Percentiles rank a stretch among this genome's conserved stretches.
phyloP scores from a whole-genome alignment of 2,329 filamentous ascomycete species.

The Septoria petroselini region DNA sequence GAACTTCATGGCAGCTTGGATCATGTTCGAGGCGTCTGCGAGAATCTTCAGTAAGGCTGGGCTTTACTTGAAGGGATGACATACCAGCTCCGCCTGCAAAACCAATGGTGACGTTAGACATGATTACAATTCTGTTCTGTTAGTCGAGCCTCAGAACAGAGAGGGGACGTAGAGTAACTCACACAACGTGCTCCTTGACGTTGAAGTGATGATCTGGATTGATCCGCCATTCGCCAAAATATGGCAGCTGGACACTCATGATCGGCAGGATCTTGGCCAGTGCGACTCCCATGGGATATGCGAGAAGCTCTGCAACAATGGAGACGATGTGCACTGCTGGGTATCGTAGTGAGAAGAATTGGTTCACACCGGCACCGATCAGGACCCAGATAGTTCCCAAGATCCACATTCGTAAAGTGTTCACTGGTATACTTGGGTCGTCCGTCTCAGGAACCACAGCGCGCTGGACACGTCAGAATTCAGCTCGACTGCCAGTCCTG shows the following conservation, averaged over 20 bases:
- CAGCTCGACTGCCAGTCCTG: neutral
- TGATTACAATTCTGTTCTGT: constrained; percentile 34
- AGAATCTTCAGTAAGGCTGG: too few species aligned
- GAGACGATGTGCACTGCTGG: constrained; percentile 86
- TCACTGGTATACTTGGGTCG: constrained; percentile 60
- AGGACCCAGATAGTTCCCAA: constrained; percentile 48
- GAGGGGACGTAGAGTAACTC: constrained; percentile 16
- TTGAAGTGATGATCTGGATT: constrained; percentile 33
- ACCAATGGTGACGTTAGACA: constrained; percentile 49
- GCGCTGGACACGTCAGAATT: constrained; percentile 32
- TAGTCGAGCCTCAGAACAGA: neutral
- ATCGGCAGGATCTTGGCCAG: constrained; percentile 70
- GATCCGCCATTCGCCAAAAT: constrained; percentile 39
- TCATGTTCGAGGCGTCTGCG: constrained; percentile 52
- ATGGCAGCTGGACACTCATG: constrained; percentile 53
- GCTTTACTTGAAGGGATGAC: too few species aligned
- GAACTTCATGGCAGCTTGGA: constrained; percentile 85
- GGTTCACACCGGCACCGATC: constrained; percentile 53
- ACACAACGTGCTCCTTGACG: constrained; percentile 38
- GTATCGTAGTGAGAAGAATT: constrained; percentile 88
- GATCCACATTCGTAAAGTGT: constrained; percentile 54
- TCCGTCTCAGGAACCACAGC: constrained; percentile 64
- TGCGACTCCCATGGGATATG: constrained; percentile 75
- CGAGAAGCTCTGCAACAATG: constrained; percentile 79
- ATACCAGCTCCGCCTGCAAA: constrained; percentile 59